Percentiles rank a stretch among this genome's conserved stretches.
These are phyloP conservation scores for Cystobasidium onofrii DNA, from an alignment of 768 basidiomycete genomes.

Conservation along the genomic window DNA sequence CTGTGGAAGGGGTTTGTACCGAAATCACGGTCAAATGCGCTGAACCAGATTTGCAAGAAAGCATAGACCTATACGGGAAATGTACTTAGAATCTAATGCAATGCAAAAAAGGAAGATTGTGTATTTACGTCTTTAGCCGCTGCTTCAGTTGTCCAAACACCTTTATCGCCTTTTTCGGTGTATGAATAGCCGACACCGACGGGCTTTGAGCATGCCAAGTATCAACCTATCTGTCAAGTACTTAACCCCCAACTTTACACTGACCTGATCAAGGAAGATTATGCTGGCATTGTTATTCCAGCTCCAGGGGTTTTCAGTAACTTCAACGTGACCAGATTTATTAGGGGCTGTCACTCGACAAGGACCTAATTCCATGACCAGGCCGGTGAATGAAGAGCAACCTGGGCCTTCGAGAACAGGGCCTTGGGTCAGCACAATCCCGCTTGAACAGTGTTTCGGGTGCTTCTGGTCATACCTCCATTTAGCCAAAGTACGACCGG, in stretches of 20 bases:
- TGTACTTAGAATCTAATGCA: too few relatives aligned
- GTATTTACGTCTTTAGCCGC: slow-evolving; percentile 35
- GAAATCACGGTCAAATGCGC: slow-evolving; percentile 33
- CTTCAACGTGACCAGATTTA: slow-evolving; percentile 28
- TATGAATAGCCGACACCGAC: slow-evolving; percentile 38
- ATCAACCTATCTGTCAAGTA: too few relatives aligned
- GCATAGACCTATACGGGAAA: slow-evolving; percentile 33
- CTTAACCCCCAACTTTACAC: too few relatives aligned
- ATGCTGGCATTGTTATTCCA: slow-evolving; percentile 28
- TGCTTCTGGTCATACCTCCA: neutral
- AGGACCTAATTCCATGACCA: slow-evolving; percentile 38
- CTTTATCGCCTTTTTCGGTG: slow-evolving; percentile 32
- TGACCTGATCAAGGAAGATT: neutral
- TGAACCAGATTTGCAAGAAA: slow-evolving; percentile 37
- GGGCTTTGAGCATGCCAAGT: slow-evolving; percentile 15
- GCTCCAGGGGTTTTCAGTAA: slow-evolving; percentile 33
- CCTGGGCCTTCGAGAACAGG: slow-evolving; percentile 35
- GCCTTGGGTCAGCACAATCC: neutral
- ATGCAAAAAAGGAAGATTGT: too few relatives aligned
- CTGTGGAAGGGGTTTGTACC: slow-evolving; percentile 35
- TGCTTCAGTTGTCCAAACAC: slow-evolving; percentile 37
- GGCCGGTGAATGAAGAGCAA: slow-evolving; percentile 35
- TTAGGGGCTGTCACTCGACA: slow-evolving; percentile 24
- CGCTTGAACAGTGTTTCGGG: too few relatives aligned
- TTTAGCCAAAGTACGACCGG: slow-evolving; percentile 37